These are phyloP conservation scores for Cryphonectria naterciae DNA, from an alignment of 2,329 filamentous ascomycete species.

Conservation along the genomic window DNA sequence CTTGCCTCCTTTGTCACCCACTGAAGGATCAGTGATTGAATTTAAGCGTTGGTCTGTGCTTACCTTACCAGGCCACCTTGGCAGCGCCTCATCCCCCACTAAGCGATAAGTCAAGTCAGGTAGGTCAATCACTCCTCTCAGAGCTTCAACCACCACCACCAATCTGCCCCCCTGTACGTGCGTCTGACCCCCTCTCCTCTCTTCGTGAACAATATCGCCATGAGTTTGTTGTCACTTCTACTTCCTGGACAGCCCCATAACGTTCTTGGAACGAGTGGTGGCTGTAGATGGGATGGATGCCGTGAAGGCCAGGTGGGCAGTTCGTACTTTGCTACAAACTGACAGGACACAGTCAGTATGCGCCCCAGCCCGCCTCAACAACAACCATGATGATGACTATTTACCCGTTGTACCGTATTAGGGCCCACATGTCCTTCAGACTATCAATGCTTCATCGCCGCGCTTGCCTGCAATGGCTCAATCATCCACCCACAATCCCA, in stretches of 20 bases:
- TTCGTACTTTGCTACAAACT: no score
- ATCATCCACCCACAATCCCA: background rate
- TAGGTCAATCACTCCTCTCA: background rate
- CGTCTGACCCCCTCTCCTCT: background rate
- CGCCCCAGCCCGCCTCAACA: background rate
- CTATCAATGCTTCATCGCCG: background rate
- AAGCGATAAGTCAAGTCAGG: background rate
- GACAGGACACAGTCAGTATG: background rate
- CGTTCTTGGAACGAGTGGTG: background rate
- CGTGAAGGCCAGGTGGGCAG: background rate
- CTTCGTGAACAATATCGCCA: background rate
- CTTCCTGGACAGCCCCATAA: background rate
- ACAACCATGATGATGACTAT: background rate
- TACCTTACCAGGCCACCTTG: background rate
- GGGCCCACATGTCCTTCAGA: background rate
- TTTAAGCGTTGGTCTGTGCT: conserved; percentile 15
- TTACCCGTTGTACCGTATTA: background rate
- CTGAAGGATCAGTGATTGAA: conserved; percentile 4
- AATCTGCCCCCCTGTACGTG: background rate
- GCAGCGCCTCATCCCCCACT: background rate
- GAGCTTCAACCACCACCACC: background rate
- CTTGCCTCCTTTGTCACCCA: background rate
- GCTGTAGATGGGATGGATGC: background rate
- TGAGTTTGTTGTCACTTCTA: background rate
- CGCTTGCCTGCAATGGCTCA: conserved; percentile 1